These are phyloP conservation scores for Chondrostereum purpureum DNA, from an alignment of 1,284 basidiomycete genomes.

Conservation along the genomic window DNA sequence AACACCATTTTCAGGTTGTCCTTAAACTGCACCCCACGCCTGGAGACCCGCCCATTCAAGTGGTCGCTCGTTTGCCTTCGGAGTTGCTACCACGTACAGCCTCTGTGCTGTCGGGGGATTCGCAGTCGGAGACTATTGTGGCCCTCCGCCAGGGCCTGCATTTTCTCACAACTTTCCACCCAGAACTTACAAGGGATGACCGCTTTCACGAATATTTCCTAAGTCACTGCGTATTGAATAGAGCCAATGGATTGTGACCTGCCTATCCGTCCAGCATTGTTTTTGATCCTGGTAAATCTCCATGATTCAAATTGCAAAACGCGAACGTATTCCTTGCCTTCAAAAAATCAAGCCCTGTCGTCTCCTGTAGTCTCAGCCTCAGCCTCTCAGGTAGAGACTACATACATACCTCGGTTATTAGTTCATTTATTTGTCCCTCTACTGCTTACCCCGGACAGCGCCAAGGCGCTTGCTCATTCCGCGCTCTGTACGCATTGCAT, in stretches of 20 bases:
- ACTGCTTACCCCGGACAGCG: no score
- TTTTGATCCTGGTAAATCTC: no score
- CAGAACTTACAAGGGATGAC: constrained; percentile 83
- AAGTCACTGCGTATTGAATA: constrained; percentile 54
- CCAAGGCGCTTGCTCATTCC: no score
- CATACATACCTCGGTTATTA: no score
- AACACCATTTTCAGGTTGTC: constrained; percentile 44
- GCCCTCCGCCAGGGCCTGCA: constrained; percentile 83
- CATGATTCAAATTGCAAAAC: no score
- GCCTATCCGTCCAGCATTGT: no score
- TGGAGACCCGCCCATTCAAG: constrained; percentile 45
- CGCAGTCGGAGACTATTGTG: constrained; percentile 62
- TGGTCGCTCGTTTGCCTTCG: constrained; percentile 71
- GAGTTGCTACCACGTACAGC: constrained; percentile 49
- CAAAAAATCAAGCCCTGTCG: no score
- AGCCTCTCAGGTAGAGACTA: no score
- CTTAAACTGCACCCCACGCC: constrained; percentile 36
- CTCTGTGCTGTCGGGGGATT: constrained; percentile 24
- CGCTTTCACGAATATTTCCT: constrained; percentile 90
- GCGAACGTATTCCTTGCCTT: no score
- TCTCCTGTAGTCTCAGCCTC: no score
- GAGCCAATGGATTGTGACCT: constrained; percentile 6
- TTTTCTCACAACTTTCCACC: constrained; percentile 90
- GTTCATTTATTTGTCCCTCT: no score
- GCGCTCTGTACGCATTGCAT: no score